These are phyloP conservation scores for Wickerhamomyces queroliae DNA, from an alignment of 805 yeast species.

Conservation along the genomic window DNA sequence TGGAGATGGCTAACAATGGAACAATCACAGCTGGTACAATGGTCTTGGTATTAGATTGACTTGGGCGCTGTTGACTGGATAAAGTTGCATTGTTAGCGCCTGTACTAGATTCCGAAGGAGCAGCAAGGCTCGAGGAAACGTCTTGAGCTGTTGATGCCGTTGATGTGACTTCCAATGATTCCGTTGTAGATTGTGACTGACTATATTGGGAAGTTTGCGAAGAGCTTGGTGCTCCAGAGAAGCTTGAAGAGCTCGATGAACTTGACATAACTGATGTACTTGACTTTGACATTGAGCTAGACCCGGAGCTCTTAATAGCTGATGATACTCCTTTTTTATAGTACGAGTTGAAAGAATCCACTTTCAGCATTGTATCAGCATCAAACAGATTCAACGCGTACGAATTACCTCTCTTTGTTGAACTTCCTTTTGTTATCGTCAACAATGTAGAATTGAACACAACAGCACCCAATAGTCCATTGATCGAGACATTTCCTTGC, in stretches of 20 bases:
- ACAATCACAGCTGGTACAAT: slow-evolving; percentile 27
- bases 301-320: too few species aligned
- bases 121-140: background rate
- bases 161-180: slow-evolving; percentile 14
- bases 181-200: background rate
- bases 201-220: background rate
- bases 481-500: slow-evolving; percentile 21
- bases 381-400: slow-evolving; percentile 39
- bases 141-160: background rate
- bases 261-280: background rate
- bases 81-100: too few species aligned
- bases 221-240: background rate
- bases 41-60: slow-evolving; percentile 7
- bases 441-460: slow-evolving; percentile 45
- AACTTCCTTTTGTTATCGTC: slow-evolving; percentile 27
- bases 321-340: too few species aligned
- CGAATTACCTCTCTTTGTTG: slow-evolving; percentile 15
- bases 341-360: slow-evolving; percentile 11
- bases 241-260: slow-evolving; percentile 12
- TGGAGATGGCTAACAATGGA: slow-evolving; percentile 11
- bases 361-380: slow-evolving; percentile 27
- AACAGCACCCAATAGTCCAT: slow-evolving; percentile 40
- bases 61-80: slow-evolving; percentile 24
- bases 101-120: too few species aligned
- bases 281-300: too few species aligned